A percentile compares a stretch with the other conserved stretches of the same genome.
phyloP scores from a whole-genome alignment of 345 rosid genomes.

The Sonneratia alba region DNA sequence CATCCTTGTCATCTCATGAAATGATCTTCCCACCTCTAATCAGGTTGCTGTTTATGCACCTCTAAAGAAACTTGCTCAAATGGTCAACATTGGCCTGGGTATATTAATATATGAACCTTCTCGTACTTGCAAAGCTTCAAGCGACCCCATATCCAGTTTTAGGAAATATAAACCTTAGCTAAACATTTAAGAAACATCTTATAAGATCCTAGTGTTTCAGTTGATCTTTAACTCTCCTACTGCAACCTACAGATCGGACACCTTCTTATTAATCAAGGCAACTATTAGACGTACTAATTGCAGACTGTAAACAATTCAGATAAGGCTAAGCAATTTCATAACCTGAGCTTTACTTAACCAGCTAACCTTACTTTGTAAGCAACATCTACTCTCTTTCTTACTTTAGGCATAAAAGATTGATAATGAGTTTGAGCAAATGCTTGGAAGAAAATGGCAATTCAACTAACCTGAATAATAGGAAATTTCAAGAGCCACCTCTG shows the following conservation, averaged over 20 bases:
- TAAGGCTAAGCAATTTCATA: too few species aligned
- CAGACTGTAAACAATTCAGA: not conserved
- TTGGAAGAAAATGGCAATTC: not conserved
- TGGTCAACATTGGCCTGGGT: not conserved
- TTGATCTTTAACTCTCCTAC: not conserved
- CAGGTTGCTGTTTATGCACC: not conserved
- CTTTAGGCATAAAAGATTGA: not conserved
- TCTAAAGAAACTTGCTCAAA: not conserved
- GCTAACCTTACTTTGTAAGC: too few species aligned
- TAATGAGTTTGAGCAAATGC: not conserved
- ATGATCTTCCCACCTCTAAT: not conserved
- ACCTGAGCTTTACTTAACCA: too few species aligned
- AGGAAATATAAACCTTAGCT: not conserved
- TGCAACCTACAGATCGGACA: not conserved
- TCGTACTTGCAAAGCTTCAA: not conserved
- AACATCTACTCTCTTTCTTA: too few species aligned
- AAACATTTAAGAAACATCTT: not conserved
- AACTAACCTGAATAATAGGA: conserved; percentile 77
- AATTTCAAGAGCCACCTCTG: conserved; percentile 72
- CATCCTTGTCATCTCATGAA: not conserved
- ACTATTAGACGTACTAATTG: not conserved
- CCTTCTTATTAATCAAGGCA: not conserved
- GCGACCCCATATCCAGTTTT: not conserved
- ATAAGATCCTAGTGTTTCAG: not conserved
- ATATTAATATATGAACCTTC: not conserved